phyloP scores from a whole-genome alignment of 2,329 filamentous ascomycete species.

The Diaporthe eres region DNA sequence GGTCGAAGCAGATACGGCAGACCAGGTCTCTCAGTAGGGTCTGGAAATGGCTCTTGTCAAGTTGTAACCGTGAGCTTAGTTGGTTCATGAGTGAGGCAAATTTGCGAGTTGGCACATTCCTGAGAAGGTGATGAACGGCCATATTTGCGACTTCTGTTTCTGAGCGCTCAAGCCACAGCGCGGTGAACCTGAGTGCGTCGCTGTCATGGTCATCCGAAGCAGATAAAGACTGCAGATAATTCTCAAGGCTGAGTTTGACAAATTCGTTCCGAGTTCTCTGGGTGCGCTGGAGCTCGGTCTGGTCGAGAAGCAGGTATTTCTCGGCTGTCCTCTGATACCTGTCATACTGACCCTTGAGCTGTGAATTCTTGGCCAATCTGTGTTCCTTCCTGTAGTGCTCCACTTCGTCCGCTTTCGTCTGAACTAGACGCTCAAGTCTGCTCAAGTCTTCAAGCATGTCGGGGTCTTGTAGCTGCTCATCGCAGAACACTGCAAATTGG shows the following conservation, averaged over 20 bases:
- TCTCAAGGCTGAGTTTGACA: constrained; percentile 89
- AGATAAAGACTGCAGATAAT: constrained; percentile 87
- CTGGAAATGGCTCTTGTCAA: constrained; percentile 80
- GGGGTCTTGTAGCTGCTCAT: constrained; percentile 90
- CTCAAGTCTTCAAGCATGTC: constrained; percentile 88
- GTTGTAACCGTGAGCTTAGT: constrained; percentile 90
- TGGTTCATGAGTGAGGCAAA: constrained; percentile 97
- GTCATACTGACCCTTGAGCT: constrained; percentile 76
- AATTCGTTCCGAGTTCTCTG: constrained; percentile 84
- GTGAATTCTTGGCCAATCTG: constrained; percentile 48
- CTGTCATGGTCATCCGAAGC: constrained; percentile 92
- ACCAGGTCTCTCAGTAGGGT: constrained; percentile 80
- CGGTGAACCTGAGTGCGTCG: constrained; percentile 91
- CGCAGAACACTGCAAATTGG: constrained; percentile 95
- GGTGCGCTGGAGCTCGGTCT: constrained; percentile 86
- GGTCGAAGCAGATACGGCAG: constrained; percentile 87
- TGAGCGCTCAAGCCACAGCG: constrained; percentile 92
- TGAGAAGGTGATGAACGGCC: constrained; percentile 79
- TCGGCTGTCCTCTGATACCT: constrained; percentile 79
- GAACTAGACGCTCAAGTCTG: constrained; percentile 82
- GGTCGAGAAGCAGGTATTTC: constrained; percentile 91
- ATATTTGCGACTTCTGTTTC: constrained; percentile 82
- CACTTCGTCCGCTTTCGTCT: constrained; percentile 87
- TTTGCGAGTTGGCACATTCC: constrained; percentile 87
- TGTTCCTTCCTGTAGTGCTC: constrained; percentile 47